Percentiles rank a stretch among this genome's conserved stretches.
phyloP scores from a whole-genome alignment of 768 basidiomycete species.

The Fibroporia radiculosa region DNA sequence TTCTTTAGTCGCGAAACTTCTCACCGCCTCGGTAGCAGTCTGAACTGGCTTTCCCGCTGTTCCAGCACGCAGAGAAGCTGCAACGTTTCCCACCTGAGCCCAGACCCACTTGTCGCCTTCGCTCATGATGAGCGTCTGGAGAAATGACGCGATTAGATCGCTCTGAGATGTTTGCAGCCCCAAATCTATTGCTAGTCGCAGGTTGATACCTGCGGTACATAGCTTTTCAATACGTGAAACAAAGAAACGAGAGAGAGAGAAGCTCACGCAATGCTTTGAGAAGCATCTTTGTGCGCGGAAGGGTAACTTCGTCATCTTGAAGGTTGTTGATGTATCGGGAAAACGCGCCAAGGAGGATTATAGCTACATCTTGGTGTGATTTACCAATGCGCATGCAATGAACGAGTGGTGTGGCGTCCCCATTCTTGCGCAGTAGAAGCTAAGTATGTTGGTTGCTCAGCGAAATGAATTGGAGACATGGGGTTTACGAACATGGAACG shows the following conservation, averaged over 20 bases:
- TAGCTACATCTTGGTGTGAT: slow-evolving; percentile 75
- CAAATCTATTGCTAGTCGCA: slow-evolving; percentile 89
- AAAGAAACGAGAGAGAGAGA: not conserved
- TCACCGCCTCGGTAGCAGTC: slow-evolving; percentile 66
- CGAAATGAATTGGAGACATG: not conserved
- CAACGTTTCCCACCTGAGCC: slow-evolving; percentile 58
- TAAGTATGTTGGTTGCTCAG: slow-evolving; percentile 18
- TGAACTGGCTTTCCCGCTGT: slow-evolving; percentile 67
- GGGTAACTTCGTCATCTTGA: slow-evolving; percentile 67
- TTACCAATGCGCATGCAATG: slow-evolving; percentile 82
- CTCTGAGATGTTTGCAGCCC: slow-evolving; percentile 75
- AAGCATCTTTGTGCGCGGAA: slow-evolving; percentile 59
- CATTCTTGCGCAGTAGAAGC: slow-evolving; percentile 79
- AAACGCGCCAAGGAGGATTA: slow-evolving; percentile 82
- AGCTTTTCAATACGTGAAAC: not conserved
- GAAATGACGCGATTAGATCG: slow-evolving; percentile 83
- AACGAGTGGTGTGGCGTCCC: slow-evolving; percentile 81
- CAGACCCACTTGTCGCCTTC: slow-evolving; percentile 91
- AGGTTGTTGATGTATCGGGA: slow-evolving; percentile 89
- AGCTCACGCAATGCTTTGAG: slow-evolving; percentile 72
- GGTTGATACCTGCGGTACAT: slow-evolving; percentile 52
- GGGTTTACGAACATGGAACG: slow-evolving; percentile 57
- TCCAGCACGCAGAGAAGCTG: slow-evolving; percentile 61
- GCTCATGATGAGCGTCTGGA: slow-evolving; percentile 94
- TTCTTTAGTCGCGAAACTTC: slow-evolving; percentile 83